Evolutionary conservation across 768 basidiomycete genomes (phyloP), one percentile per base, ranked within the genome.

Genomic region (Tylopilus subfusipes): DNA sequence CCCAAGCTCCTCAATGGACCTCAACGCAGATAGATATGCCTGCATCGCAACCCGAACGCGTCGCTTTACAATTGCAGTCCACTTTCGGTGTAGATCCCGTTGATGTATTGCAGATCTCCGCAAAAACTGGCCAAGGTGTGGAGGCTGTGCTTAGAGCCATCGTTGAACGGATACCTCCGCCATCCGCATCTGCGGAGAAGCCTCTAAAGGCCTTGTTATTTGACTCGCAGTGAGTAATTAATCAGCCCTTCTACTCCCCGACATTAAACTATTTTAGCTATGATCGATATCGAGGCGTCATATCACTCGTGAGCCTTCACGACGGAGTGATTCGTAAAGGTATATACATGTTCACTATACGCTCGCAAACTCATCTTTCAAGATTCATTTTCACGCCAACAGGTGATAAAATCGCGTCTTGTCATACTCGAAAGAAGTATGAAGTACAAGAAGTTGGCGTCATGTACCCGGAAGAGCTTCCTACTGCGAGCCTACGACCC

Each of bases 241-340:
- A 22, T n/a, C 14, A 6, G 21, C 40, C 12, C 46, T 42, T 31
- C 24, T 47, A 53, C 29, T 57, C 30, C n/a, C 44, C 30, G 25
- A 31, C 45, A 22, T 43, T 19, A 38, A 64, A 40, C 56, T 63
- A 42, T 52, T 36, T 49, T 48, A 96, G 93, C 53, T 98, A 95
- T 69, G 97, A 99, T 68, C 83, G 88, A 57, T 99, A 93, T 71
- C 83, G 95, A 53, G 97, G 97, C 11, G 97, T 98, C 21, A 94
- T 99, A 45, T 96, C 93, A 2, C 74, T 98, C 29, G 81, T 98
- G 33, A 90, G 82, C 60, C 71, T 99, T 19, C 85, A 89, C 63
- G 80, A 82, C 51, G 97, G 97, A 2, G 72, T 85, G 18, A 73
- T 98, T 42, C 81, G 82, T 42, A 96, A 90, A 79, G 93, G 93